phyloP scores from a whole-genome alignment of 176 grass and related monocot genomes.

The Miscanthus lutarioriparius region DNA sequence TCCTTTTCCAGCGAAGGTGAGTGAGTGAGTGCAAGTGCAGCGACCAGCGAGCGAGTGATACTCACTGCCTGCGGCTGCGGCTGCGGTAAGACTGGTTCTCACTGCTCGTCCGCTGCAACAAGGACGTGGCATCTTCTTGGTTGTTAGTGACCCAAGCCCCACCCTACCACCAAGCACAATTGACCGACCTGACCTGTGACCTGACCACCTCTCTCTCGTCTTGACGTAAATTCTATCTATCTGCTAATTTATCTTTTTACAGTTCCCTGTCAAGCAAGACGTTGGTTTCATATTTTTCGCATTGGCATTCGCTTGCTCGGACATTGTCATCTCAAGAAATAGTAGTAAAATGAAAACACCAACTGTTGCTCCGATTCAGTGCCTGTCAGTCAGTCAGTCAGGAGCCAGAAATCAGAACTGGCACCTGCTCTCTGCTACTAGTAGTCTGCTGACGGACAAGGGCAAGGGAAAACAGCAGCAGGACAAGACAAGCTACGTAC shows the following conservation, averaged over 20 bases:
- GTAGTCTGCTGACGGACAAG: background rate
- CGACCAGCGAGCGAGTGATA: background rate
- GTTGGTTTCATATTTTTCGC: no score
- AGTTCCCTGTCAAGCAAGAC: no score
- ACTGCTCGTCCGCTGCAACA: constrained; percentile 49
- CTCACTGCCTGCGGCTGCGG: background rate
- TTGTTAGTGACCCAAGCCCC: constrained; percentile 18
- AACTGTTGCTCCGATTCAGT: background rate
- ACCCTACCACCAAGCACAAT: background rate
- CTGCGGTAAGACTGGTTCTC: background rate
- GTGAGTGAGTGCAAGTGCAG: background rate
- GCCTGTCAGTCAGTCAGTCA: constrained; percentile 1
- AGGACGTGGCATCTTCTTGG: constrained; percentile 72
- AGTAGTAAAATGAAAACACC: background rate
- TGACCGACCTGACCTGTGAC: no score
- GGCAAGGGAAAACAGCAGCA: background rate
- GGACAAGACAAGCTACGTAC: constrained; percentile 5
- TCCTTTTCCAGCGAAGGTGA: constrained; percentile 28
- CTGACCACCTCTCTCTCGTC: no score
- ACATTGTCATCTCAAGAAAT: no score
- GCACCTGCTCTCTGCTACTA: background rate
- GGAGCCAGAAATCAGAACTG: background rate
- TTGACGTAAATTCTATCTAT: no score
- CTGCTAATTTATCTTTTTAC: no score
- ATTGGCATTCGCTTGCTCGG: no score